These are phyloP conservation scores for Warburgia ugandensis DNA, from an alignment of 164 flowering plant species.

Conservation along the genomic window DNA sequence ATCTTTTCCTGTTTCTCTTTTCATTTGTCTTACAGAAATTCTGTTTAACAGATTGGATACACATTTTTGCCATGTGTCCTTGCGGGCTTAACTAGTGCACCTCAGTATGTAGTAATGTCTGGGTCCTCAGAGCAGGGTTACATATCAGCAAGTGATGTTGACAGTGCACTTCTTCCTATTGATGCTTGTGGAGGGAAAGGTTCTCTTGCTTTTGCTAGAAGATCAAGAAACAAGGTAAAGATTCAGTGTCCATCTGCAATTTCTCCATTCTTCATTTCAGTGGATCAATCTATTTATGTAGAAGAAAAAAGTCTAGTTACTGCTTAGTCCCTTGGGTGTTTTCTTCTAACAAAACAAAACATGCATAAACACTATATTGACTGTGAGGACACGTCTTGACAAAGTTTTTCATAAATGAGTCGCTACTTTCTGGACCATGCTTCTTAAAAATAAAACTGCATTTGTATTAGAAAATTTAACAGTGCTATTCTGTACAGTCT, in stretches of 20 bases:
- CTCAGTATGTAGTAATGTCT: slow-evolving; percentile 47
- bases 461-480: background rate
- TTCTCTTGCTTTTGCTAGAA: slow-evolving; percentile 66
- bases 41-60: slow-evolving; percentile 54
- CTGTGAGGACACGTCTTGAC: no score
- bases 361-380: no score
- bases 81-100: slow-evolving; percentile 78
- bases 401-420: background rate
- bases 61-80: slow-evolving; percentile 91
- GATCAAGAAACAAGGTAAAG: slow-evolving; percentile 39
- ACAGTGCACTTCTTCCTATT: slow-evolving; percentile 64
- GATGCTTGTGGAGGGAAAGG: slow-evolving; percentile 85
- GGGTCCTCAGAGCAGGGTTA: slow-evolving; percentile 29
- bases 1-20: background rate
- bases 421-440: background rate
- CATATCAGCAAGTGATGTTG: slow-evolving; percentile 59
- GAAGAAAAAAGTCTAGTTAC: no score
- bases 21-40: slow-evolving; percentile 1
- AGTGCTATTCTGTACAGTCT: slow-evolving; percentile 38
- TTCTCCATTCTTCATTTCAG: background rate
- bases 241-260: background rate
- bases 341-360: no score
- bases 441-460: background rate
- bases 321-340: no score
- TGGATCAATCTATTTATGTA: background rate